Conservation (phyloP, 345 rosid species). For the Angophora floribunda region DNA sequence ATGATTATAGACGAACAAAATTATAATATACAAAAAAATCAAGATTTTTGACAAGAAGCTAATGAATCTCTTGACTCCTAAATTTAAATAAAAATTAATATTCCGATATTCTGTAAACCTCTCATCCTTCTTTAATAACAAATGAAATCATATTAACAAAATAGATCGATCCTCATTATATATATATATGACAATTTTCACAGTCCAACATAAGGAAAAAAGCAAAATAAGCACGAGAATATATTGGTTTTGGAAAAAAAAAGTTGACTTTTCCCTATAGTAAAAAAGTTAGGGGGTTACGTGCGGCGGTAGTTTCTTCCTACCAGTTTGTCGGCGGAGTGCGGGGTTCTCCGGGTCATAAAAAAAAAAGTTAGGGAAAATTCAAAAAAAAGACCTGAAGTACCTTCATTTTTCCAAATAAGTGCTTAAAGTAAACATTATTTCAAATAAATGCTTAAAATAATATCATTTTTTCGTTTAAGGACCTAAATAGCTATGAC, state of each 20-base stretch:
- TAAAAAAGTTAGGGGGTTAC: neutral
- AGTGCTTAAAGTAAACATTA: too few species aligned
- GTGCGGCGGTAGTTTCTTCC: too few species aligned
- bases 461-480: too few species aligned
- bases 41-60: neutral
- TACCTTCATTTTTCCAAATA: too few species aligned
- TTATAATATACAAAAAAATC: neutral
- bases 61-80: neutral
- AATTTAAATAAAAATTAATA: neutral
- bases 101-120: neutral
- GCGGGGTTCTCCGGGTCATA: too few species aligned
- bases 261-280: neutral
- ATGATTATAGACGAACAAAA: neutral
- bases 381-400: too few species aligned
- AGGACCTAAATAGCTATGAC: too few species aligned
- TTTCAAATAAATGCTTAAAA: too few species aligned
- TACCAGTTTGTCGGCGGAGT: too few species aligned
- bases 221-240: neutral
- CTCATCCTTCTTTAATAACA: neutral
- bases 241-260: neutral
- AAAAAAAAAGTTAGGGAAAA: neutral
- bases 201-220: neutral
- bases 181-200: neutral
- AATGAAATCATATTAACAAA: neutral
- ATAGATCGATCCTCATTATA: neutral